phyloP scores from a whole-genome alignment of 2,329 filamentous ascomycete species.

The Chaetomiaceae sp. region DNA sequence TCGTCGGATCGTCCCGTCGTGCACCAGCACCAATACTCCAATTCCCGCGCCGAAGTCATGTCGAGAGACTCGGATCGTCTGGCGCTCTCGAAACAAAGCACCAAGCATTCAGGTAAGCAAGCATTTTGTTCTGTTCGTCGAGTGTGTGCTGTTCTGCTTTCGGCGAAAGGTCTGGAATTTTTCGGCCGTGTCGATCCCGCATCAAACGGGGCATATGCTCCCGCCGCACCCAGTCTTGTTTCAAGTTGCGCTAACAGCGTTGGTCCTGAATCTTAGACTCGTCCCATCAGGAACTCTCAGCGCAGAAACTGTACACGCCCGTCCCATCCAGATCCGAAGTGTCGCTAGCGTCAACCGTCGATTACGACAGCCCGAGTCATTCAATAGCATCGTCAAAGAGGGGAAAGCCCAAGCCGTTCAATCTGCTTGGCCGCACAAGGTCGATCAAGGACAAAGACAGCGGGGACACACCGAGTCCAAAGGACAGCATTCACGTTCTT shows the following conservation, averaged over 20 bases:
- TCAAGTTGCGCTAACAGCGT: constrained; percentile 20
- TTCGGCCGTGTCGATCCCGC: constrained; percentile 2
- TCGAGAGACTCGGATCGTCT: constrained; percentile 34
- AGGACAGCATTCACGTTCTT: constrained; percentile 12
- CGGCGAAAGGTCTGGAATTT: constrained; percentile 4
- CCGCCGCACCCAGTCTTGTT: constrained; percentile 8
- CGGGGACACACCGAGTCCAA: constrained; percentile 35
- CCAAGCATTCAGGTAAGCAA: constrained; percentile 31
- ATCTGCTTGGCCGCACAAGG: constrained; percentile 46
- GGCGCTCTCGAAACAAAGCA: constrained; percentile 27
- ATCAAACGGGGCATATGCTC: neutral
- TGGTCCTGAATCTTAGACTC: constrained; percentile 27
- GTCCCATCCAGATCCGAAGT: constrained; percentile 47
- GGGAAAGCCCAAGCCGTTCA: constrained; percentile 52
- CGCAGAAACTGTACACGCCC: constrained; percentile 26
- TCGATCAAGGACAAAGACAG: constrained; percentile 49
- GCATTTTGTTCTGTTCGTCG: neutral
- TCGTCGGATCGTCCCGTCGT: constrained; percentile 34
- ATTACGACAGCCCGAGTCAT: constrained; percentile 38
- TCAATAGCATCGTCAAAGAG: constrained; percentile 35
- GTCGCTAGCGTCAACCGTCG: constrained; percentile 46
- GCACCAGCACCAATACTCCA: constrained; percentile 34
- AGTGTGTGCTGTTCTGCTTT: neutral
- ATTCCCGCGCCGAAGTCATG: constrained; percentile 36
- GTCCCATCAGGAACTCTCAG: constrained; percentile 24